Base-by-base conservation (phyloP, 2,329 filamentous ascomycete genomes). In the Nemania bipapillata region DNA sequence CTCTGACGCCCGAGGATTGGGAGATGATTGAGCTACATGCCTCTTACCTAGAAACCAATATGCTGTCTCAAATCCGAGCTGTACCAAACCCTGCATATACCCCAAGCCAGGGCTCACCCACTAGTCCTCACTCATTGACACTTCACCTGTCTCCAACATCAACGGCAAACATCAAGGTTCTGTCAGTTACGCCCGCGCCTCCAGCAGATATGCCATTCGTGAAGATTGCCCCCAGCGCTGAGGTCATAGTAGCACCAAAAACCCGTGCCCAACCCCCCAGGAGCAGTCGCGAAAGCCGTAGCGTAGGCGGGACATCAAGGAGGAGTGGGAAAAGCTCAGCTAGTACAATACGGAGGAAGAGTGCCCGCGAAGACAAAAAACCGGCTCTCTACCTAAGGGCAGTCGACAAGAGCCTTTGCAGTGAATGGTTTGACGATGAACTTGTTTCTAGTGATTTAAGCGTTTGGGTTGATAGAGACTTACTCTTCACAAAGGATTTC, bases 1-100 rank as follows among this genome's bases (percentile, higher is more conserved):
- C 96, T 37, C 82, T 98, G 75, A 98, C 96, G 0, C 90, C 95
- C 1, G 93, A 96, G 66, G 96, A 99, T 79, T 99, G 96, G 96
- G 96, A 99, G 81, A 97, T 98, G 76, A 98, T 99, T 75, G 96
- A 99, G 80, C 85, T 99, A 1, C 96, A 99, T 83, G 96, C 96
- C 4, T 96, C 91, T 17, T 99, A 98, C 77, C 85, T 99, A 58
- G 96, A 99, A 78, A 86, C 97, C 72, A 98, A 99, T 79, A 89
- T 99, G 60, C 85, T 97, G 35, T 92, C 91, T 52, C 96, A 99
- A 82, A 94, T 99, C 74, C 91, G 96, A 75, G 95, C 95, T 20
- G 85, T 99, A 24, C 95, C 95, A 26, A 98, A 97, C 79, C 95
- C 95, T 20, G 83, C 86, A 26, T 92, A 89, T 78, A 84, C 82